Evolutionary conservation across 2,329 filamentous ascomycete species (phyloP), one percentile per base, ranked within the genome.

Genomic region (Helminthosporium solani): DNA sequence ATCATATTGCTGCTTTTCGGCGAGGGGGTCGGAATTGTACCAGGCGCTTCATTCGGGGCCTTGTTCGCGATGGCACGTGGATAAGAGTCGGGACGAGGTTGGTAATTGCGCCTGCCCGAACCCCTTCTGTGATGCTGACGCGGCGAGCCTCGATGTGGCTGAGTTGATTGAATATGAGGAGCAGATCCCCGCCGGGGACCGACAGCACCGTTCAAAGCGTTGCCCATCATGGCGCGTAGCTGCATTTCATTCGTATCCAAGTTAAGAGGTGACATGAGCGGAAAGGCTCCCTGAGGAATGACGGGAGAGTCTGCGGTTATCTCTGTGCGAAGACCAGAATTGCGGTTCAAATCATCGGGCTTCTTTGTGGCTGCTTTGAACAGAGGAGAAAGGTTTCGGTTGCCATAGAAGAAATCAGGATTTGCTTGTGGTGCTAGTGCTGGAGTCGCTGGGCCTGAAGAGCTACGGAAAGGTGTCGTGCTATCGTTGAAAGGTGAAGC

Each of bases 371-470:
- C 72, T 25, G 74, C 73, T 52, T 76, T 72, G 67, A 78, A 78
- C 19, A 78, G 51, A 3, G 74, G 73, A 2, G 75, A 76, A 27
- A 78, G 72, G 49, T 77, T 77, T 33, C 70, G 69, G 36, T 75
- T 75, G 50, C 75, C 75, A 36, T 67, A 68, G 36, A 68, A 63
- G 33, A 68, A 62, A 40, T 66, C 61, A 12, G 61, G 45, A 9
- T 51, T 33, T 9, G 67, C 60, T 21, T 63, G 59, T 36, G 51
- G 46, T 8, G 52, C 35, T 34, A 60, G 60, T 15, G 52, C 59
- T 14, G 67, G 68, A 14, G 66, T 70, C 6, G 60, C 57, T 18
- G 68, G 68, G 4, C 65, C 65, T 7, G 66, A 69, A 15, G 60
- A 40, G 44, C 58, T 67, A 19, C 63, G 59, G 23, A 61, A 60